phyloP scores from a whole-genome alignment of 495 filamentous ascomycete genomes.

The Aspergillus haitiensis region DNA sequence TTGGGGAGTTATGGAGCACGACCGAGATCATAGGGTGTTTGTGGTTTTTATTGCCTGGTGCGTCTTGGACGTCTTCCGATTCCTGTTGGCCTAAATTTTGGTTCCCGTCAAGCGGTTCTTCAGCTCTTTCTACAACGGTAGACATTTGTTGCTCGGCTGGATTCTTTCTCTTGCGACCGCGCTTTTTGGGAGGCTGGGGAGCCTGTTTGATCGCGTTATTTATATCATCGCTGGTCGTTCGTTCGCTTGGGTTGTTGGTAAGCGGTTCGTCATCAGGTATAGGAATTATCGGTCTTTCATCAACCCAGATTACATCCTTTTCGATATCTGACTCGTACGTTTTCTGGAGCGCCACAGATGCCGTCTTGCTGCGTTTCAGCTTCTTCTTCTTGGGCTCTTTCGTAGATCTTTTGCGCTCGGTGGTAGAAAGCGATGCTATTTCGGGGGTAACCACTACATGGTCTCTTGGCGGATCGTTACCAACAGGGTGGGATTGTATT shows the following conservation, averaged over 20 bases:
- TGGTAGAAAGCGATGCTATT: neutral
- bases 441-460: neutral
- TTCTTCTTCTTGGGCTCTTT: constrained; percentile 42
- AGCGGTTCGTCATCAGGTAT: constrained; percentile 1
- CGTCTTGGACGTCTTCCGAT: too few relatives aligned
- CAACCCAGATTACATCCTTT: constrained; percentile 43
- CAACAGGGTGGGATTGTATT: neutral
- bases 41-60: too few relatives aligned
- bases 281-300: constrained; percentile 27
- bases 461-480: neutral
- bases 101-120: neutral
- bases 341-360: constrained; percentile 32
- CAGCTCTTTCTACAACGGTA: constrained; percentile 5
- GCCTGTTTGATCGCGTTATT: constrained; percentile 12
- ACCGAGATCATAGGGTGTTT: too few relatives aligned
- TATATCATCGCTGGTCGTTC: neutral
- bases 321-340: constrained; percentile 31
- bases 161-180: constrained; percentile 49
- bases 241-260: constrained; percentile 1
- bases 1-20: too few relatives aligned
- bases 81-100: too few relatives aligned
- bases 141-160: constrained; percentile 23
- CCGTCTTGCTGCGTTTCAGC: constrained; percentile 42
- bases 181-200: constrained; percentile 39
- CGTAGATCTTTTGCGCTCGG: constrained; percentile 2